These are phyloP conservation scores for Aspergillus diversus DNA, from an alignment of 495 filamentous ascomycete genomes.

Conservation along the genomic window DNA sequence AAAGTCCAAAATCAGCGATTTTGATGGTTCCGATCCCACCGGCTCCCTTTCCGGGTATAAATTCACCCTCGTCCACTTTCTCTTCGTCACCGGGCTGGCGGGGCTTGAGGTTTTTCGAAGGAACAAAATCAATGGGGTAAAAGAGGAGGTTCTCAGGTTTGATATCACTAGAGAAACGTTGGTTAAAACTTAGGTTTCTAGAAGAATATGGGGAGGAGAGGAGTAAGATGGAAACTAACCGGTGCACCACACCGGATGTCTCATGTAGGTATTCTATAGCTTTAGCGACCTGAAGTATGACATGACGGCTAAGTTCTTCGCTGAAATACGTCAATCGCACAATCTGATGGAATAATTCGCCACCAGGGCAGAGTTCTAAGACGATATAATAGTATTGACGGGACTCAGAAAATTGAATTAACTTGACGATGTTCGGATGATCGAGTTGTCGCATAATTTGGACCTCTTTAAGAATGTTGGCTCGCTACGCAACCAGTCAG, in stretches of 20 bases:
- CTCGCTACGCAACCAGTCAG: constrained; percentile 62
- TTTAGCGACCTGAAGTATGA: constrained; percentile 90
- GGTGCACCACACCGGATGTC: constrained; percentile 91
- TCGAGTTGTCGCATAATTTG: constrained; percentile 98
- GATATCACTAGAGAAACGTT: constrained; percentile 71
- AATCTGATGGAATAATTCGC: constrained; percentile 98
- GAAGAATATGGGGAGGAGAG: constrained; percentile 29
- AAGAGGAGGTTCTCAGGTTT: constrained; percentile 98
- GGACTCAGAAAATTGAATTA: constrained; percentile 92
- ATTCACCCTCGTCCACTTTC: constrained; percentile 96
- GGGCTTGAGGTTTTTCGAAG: constrained; percentile 78
- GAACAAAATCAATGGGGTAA: constrained; percentile 79
- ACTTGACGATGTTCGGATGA: constrained; percentile 91
- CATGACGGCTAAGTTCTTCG: constrained; percentile 91
- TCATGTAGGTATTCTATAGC: constrained; percentile 95
- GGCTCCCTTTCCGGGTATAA: constrained; percentile 77
- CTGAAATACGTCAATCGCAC: constrained; percentile 98
- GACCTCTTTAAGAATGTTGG: constrained; percentile 97
- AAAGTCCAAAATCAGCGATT: constrained; percentile 96
- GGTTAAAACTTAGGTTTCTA: constrained; percentile 17
- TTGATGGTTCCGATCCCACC: constrained; percentile 95
- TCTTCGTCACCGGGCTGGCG: constrained; percentile 88
- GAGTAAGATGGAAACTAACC: constrained; percentile 59
- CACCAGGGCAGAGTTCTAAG: constrained; percentile 91
- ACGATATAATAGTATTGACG: constrained; percentile 96